phyloP scores from a whole-genome alignment of 768 basidiomycete genomes.

The Phylloporus sp. region DNA sequence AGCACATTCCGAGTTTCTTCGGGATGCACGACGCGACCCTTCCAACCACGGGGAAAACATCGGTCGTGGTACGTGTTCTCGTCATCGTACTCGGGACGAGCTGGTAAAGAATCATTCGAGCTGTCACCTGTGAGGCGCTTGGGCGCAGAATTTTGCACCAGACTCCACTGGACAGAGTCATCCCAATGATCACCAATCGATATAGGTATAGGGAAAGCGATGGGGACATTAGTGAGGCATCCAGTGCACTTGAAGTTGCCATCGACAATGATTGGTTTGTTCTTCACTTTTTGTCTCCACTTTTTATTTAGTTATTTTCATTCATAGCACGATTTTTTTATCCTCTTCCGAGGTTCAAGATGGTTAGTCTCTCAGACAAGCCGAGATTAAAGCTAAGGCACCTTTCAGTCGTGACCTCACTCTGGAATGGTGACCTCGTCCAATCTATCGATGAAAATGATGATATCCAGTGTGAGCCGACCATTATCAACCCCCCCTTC shows the following conservation, averaged over 20 bases:
- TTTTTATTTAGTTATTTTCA: not conserved
- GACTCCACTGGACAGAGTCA: constrained; percentile 55
- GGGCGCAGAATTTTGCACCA: constrained; percentile 77
- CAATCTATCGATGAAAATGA: constrained; percentile 71
- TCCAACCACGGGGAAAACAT: constrained; percentile 85
- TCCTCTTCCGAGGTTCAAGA: constrained; percentile 84
- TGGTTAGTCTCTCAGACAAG: constrained; percentile 38
- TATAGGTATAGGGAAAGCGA: constrained; percentile 68
- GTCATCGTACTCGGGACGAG: not conserved
- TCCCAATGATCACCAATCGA: constrained; percentile 71
- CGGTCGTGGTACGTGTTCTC: constrained; percentile 55
- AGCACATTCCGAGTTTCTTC: constrained; percentile 74
- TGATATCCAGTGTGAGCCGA: constrained; percentile 67
- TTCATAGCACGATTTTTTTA: constrained; percentile 66
- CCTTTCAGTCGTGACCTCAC: constrained; percentile 60
- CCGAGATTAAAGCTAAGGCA: constrained; percentile 4
- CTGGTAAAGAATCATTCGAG: constrained; percentile 33
- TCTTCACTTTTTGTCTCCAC: not conserved
- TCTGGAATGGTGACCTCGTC: constrained; percentile 81
- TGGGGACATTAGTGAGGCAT: constrained; percentile 67
- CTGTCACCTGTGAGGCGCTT: constrained; percentile 78
- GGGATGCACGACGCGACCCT: constrained; percentile 74
- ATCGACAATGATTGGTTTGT: constrained; percentile 83
- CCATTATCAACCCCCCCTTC: not conserved
- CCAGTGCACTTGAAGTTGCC: constrained; percentile 83